Evolutionary conservation across 805 yeast genomes (phyloP), one percentile per base, ranked within the genome.

Genomic region (Groenewaldozyma salmanticensis): DNA sequence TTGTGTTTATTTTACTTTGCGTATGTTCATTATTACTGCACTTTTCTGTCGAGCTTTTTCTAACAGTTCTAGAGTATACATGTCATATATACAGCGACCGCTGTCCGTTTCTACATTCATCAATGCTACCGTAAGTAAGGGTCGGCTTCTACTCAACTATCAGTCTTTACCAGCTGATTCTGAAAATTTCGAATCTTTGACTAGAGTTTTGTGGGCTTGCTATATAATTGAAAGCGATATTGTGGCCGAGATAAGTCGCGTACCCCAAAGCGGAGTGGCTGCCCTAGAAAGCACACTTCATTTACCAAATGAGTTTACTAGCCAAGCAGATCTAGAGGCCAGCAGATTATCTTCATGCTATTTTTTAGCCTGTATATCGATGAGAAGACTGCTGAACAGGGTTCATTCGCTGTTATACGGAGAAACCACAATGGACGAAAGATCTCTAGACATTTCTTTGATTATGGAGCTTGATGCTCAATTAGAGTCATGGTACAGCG

Each of bases 281-380:
- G 41, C 33, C 4, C 40, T 46, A 21, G 43, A 46, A 33, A 34
- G 44, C 21, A 15, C n/a, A 22, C 27, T 43, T 4, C 35, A 33
- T n/a, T 35, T 43, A 13, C 47, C 45, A 4, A 37, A 41, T 5
- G 34, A 38, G 18, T 43, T 46, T 27, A 22, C 13, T 9, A 43
- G 45, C 27, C 49, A 46, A 27, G 38, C 21, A 16, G 42, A 40
- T 17, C 22, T 33, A 11, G 47, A 43, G 17, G 31, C 32, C 9
- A 27, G 39, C 19, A 36, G 41, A 27, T 37, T 38, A n/a, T 37
- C 49, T 4, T 40, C 49, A 9, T 29, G 43, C 21, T 46, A 44
- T 22, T 43, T 47, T 34, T 35, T 47, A 3, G 46, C 51, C 17
- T 47, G 49, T 40, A 47, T 45, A 15, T 37, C 51, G 15, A 45